Conservation (phyloP, 1,284 basidiomycete species). For the Apiotrichum gracile region DNA sequence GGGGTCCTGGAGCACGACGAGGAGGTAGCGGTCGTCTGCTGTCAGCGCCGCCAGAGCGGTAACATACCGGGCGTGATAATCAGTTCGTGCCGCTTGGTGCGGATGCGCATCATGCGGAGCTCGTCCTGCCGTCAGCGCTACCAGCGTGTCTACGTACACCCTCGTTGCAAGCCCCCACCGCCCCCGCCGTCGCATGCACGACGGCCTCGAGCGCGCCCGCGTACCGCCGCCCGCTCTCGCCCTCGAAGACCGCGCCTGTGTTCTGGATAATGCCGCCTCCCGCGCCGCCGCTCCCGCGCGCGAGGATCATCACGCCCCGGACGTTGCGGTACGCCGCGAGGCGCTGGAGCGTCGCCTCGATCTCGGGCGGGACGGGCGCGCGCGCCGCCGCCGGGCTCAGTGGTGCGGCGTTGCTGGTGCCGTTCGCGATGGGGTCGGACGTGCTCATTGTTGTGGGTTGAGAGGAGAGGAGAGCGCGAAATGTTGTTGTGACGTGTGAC, state of each 20-base stretch:
- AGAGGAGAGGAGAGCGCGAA: background rate
- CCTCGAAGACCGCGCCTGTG: slow-evolving; percentile 79
- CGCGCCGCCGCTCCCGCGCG: slow-evolving; percentile 35
- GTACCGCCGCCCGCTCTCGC: slow-evolving; percentile 73
- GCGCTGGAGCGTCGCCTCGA: slow-evolving; percentile 68
- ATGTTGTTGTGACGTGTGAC: background rate
- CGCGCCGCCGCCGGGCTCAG: background rate
- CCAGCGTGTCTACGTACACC: slow-evolving; percentile 22
- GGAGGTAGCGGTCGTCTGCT: slow-evolving; percentile 70
- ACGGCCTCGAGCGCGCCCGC: slow-evolving; percentile 70
- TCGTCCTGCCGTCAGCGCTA: slow-evolving; percentile 58
- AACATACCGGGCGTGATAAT: slow-evolving; percentile 84
- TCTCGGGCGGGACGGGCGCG: slow-evolving; percentile 56
- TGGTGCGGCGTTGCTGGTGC: background rate
- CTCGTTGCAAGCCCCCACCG: slow-evolving; percentile 53
- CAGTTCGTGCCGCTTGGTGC: slow-evolving; percentile 83
- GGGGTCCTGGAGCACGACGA: slow-evolving; percentile 78
- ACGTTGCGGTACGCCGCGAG: slow-evolving; percentile 77
- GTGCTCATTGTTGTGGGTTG: background rate
- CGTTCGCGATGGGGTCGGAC: background rate
- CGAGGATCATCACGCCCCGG: slow-evolving; percentile 77
- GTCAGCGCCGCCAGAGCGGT: slow-evolving; percentile 5
- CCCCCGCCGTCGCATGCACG: slow-evolving; percentile 66
- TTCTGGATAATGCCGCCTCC: slow-evolving; percentile 65
- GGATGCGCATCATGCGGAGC: slow-evolving; percentile 78